Conservation (phyloP, 225 moss, liverwort and hornwort species). For the Antitrichia curtipendula region DNA sequence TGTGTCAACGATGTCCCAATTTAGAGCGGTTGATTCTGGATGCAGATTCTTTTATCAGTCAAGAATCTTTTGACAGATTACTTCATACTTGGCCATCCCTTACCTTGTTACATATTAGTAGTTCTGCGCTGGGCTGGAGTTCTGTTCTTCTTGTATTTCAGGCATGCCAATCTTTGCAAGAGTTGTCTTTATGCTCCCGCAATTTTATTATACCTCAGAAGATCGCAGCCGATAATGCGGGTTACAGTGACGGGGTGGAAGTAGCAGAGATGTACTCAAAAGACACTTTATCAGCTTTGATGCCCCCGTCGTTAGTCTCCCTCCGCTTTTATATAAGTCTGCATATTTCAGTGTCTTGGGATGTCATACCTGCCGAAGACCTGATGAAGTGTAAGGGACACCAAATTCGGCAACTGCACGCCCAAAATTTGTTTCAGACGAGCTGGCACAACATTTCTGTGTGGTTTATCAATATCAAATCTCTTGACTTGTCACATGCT, state of each 20-base stretch:
- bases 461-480: conserved; percentile 58
- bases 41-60: conserved; percentile 29
- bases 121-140: conserved; percentile 64
- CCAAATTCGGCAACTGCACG: conserved; percentile 74
- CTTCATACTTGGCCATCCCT: conserved; percentile 51
- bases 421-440: conserved; percentile 52
- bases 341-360: conserved; percentile 41
- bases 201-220: conserved; percentile 10
- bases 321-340: conserved; percentile 50
- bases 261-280: conserved; percentile 24
- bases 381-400: conserved; percentile 51
- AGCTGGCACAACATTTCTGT: conserved; percentile 69
- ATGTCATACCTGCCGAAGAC: conserved; percentile 38
- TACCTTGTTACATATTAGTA: conserved; percentile 59
- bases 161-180: conserved; percentile 45
- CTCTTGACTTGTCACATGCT: conserved; percentile 64
- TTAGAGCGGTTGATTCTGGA: conserved; percentile 51
- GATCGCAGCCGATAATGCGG: conserved; percentile 12
- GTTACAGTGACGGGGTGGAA: conserved; percentile 22
- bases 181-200: conserved; percentile 72
- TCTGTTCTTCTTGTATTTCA: conserved; percentile 50
- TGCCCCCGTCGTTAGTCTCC: conserved; percentile 58
- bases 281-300: conserved; percentile 18
- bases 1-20: conserved; percentile 40
- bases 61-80: conserved; percentile 25